phyloP scores from a whole-genome alignment of 2,329 filamentous ascomycete genomes.

The Xylariaceae sp. region DNA sequence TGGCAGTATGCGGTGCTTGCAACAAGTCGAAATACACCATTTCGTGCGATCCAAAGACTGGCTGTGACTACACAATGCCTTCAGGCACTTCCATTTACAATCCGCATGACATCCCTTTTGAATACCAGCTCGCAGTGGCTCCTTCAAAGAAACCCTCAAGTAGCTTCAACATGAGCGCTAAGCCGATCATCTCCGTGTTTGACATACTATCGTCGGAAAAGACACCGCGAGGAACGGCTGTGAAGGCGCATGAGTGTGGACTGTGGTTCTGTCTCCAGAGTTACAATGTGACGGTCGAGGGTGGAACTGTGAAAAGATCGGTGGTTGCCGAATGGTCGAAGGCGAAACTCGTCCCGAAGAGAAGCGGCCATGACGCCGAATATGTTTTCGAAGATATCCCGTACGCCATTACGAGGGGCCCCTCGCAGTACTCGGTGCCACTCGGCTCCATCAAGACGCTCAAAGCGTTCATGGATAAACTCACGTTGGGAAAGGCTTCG shows the following conservation, averaged over 20 bases:
- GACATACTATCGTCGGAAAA: slow-evolving; percentile 33
- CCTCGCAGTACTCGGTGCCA: slow-evolving; percentile 32
- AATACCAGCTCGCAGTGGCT: slow-evolving; percentile 30
- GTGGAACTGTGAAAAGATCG: slow-evolving; percentile 28
- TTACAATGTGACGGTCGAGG: slow-evolving; percentile 28
- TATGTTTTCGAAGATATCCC: slow-evolving; percentile 34
- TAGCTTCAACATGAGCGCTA: slow-evolving; percentile 17
- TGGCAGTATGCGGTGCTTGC: slow-evolving; percentile 36
- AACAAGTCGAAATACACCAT: slow-evolving; percentile 13
- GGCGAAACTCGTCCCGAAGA: slow-evolving; percentile 26
- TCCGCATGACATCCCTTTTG: slow-evolving; percentile 20
- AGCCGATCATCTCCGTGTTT: slow-evolving; percentile 34
- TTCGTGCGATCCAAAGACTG: slow-evolving; percentile 17
- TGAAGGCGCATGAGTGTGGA: slow-evolving; percentile 32
- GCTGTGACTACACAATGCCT: slow-evolving; percentile 31
- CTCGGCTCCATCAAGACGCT: slow-evolving; percentile 30
- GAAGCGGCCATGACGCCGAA: slow-evolving; percentile 28
- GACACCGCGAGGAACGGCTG: slow-evolving; percentile 15
- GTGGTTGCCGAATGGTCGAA: slow-evolving; percentile 30
- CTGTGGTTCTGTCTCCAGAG: slow-evolving; percentile 37
- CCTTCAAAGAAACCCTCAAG: slow-evolving; percentile 24
- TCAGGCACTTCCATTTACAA: slow-evolving; percentile 29
- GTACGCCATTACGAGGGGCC: slow-evolving; percentile 21
- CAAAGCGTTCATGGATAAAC: slow-evolving; percentile 31
- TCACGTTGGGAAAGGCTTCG: slow-evolving; percentile 32